phyloP scores from a whole-genome alignment of 768 basidiomycete genomes.

The Astraeus odoratus region DNA sequence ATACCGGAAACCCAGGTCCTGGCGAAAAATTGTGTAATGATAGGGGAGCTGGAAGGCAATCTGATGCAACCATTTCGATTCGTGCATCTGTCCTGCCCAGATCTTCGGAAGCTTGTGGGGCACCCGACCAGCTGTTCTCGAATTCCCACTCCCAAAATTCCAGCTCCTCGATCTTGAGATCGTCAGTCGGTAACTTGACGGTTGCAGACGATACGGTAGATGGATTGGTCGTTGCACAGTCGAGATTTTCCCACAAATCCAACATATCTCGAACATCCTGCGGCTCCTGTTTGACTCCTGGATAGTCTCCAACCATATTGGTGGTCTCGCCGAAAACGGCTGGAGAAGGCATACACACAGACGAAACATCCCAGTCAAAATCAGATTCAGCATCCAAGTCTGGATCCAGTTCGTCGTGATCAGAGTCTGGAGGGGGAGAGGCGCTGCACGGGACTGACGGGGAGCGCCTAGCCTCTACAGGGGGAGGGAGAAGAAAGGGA shows the following conservation, averaged over 20 bases:
- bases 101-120: slow-evolving; percentile 13
- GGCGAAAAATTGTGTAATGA: slow-evolving; percentile 1
- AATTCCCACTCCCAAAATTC: slow-evolving; percentile 32
- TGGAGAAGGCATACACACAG: slow-evolving; percentile 18
- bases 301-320: slow-evolving; percentile 21
- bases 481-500: slow-evolving; percentile 23
- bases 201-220: slow-evolving; percentile 23
- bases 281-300: slow-evolving; percentile 49
- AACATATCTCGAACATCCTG: slow-evolving; percentile 57
- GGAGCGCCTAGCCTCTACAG: slow-evolving; percentile 40
- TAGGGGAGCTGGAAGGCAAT: slow-evolving; percentile 9
- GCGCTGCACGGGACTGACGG: slow-evolving; percentile 54
- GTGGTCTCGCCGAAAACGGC: slow-evolving; percentile 15
- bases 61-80: slow-evolving; percentile 40
- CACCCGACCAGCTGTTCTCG: slow-evolving; percentile 20
- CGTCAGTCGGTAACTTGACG: slow-evolving; percentile 29
- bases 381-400: slow-evolving; percentile 51
- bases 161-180: slow-evolving; percentile 38
- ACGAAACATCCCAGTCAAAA: slow-evolving; percentile 54
- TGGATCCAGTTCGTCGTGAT: slow-evolving; percentile 31
- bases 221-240: slow-evolving; percentile 24
- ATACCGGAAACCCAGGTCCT: slow-evolving; percentile 6
- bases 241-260: slow-evolving; percentile 65
- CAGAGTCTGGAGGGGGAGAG: slow-evolving; percentile 68
- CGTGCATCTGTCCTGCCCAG: slow-evolving; percentile 18